Evolutionary conservation across 495 filamentous ascomycete species (phyloP).

Genomic region (Aspergillus carlsbadensis): DNA sequence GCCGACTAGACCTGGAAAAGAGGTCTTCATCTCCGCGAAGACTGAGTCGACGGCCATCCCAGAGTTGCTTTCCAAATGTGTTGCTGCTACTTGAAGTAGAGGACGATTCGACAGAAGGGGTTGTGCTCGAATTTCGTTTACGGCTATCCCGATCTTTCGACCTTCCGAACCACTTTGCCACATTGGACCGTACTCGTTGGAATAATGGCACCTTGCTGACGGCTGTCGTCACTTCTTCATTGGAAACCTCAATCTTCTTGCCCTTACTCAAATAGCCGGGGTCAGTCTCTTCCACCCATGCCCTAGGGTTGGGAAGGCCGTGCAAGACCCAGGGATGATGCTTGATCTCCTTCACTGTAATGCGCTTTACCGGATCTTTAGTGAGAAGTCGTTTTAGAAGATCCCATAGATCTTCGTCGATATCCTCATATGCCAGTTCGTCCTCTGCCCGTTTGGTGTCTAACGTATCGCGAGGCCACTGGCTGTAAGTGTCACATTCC

Average conservation of each 20-base stretch:
- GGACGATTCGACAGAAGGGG: constrained; percentile 36
- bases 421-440: constrained; percentile 78
- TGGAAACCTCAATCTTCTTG: constrained; percentile 89
- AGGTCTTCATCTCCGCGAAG: constrained; percentile 67
- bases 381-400: constrained; percentile 77
- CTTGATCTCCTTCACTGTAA: constrained; percentile 89
- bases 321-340: constrained; percentile 93
- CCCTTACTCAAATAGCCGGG: constrained; percentile 76
- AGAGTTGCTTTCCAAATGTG: constrained; percentile 34
- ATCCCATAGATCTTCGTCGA: constrained; percentile 79
- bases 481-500: constrained; percentile 44
- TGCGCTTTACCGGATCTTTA: constrained; percentile 86
- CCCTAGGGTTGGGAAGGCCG: constrained; percentile 68
- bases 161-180: constrained; percentile 58
- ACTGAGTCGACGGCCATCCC: constrained; percentile 62
- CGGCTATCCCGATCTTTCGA: constrained; percentile 55
- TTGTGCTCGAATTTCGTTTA: constrained; percentile 39
- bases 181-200: constrained; percentile 58
- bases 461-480: constrained; percentile 28
- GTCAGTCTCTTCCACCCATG: constrained; percentile 94
- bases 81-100: constrained; percentile 29
- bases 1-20: constrained; percentile 32
- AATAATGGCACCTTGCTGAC: constrained; percentile 87
- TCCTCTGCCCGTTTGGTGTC: constrained; percentile 59
- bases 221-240: constrained; percentile 82